Conservation (phyloP, 2,329 filamentous ascomycete species). For the Berkeleyomyces rouxiae region DNA sequence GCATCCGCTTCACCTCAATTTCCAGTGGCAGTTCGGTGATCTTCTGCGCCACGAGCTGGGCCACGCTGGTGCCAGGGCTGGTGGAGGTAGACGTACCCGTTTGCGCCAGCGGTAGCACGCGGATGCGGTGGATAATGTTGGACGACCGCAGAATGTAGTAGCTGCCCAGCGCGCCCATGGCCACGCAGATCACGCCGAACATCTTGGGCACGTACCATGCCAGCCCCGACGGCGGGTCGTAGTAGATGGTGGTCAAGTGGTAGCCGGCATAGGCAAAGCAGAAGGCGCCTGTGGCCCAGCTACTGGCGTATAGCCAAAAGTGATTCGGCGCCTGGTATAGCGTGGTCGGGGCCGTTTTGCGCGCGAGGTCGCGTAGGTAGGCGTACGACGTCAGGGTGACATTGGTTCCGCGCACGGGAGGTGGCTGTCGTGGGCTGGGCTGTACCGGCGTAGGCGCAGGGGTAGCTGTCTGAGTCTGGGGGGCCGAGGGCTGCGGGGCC, state of each 20-base stretch:
- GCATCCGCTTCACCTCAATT: conserved; percentile 31
- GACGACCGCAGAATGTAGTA: conserved; percentile 41
- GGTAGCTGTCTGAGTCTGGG: background rate
- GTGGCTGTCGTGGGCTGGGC: conserved; percentile 4
- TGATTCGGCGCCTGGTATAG: conserved; percentile 52
- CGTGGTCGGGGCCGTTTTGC: conserved; percentile 36
- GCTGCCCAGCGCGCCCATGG: conserved; percentile 43
- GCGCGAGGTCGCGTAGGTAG: conserved; percentile 39
- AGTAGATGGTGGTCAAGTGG: conserved; percentile 33
- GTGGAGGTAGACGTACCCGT: conserved; percentile 12
- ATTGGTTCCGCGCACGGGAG: conserved; percentile 13
- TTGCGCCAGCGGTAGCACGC: conserved; percentile 29
- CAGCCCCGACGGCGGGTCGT: conserved; percentile 33
- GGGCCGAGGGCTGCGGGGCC: conserved; percentile 8
- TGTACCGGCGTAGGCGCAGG: background rate
- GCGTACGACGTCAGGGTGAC: conserved; percentile 20
- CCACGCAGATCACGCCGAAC: conserved; percentile 40
- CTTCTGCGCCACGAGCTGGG: conserved; percentile 14
- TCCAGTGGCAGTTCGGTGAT: conserved; percentile 31
- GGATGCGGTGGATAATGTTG: conserved; percentile 41
- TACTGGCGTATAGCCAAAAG: conserved; percentile 42
- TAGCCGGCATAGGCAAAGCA: conserved; percentile 34
- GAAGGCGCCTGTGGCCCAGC: conserved; percentile 38
- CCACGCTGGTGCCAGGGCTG: conserved; percentile 13
- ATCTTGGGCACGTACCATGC: conserved; percentile 39